phyloP scores from a whole-genome alignment of 352 stramenopile genomes.

The Phytophthora tentaculata region DNA sequence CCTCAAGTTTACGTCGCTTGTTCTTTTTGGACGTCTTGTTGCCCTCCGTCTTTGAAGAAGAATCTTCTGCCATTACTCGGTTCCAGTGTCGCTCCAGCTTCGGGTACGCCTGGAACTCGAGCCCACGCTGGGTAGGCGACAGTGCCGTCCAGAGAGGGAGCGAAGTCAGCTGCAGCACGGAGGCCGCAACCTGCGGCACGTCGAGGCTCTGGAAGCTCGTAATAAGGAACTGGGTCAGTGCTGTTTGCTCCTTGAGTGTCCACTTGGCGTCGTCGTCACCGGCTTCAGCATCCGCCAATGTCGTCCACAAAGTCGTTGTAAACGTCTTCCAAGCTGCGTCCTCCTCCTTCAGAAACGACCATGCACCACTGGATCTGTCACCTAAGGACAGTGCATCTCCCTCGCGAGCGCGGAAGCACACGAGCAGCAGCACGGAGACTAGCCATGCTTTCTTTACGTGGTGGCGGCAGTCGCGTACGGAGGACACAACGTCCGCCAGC shows the following conservation, averaged over 20 bases:
- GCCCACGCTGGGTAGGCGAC: conserved; percentile 55
- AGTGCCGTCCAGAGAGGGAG: conserved; percentile 67
- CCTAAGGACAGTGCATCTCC: background rate
- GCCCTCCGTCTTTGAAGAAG: conserved; percentile 14
- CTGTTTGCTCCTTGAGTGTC: conserved; percentile 57
- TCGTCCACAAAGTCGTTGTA: conserved; percentile 43
- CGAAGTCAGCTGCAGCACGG: conserved; percentile 69
- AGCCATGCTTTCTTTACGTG: conserved; percentile 53
- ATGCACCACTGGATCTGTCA: conserved; percentile 11
- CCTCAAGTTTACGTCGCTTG: conserved; percentile 48
- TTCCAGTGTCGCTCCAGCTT: conserved; percentile 77
- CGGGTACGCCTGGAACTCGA: conserved; percentile 70
- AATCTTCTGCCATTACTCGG: conserved; percentile 31
- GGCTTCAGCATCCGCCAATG: conserved; percentile 24
- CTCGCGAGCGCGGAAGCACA: conserved; percentile 34
- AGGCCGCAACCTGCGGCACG: conserved; percentile 51
- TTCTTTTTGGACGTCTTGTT: conserved; percentile 28
- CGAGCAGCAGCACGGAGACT: conserved; percentile 53
- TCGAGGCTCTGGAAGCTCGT: conserved; percentile 68
- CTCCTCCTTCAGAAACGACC: conserved; percentile 34
- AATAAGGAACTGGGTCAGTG: conserved; percentile 68
- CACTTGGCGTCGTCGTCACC: conserved; percentile 39
- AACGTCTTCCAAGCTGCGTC: conserved; percentile 46
- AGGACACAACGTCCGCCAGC: conserved; percentile 26
- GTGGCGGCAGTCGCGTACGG: conserved; percentile 31